Evolutionary conservation across 2,329 filamentous ascomycete species (phyloP).

Genomic region (Phaeosphaeriaceae sp.): DNA sequence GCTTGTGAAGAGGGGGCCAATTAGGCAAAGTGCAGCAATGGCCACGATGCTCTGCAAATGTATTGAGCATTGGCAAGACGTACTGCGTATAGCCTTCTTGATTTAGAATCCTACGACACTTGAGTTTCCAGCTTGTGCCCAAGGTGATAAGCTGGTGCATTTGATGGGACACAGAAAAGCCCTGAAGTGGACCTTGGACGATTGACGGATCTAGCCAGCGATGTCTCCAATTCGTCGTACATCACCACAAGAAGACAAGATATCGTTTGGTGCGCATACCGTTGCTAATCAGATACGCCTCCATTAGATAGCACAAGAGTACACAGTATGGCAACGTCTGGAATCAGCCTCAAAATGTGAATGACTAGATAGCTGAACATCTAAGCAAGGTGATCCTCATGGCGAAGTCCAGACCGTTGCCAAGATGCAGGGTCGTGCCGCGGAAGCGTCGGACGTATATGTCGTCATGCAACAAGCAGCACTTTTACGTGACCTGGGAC

Average conservation of each 20-base stretch:
- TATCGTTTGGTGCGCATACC: neutral
- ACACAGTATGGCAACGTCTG: neutral
- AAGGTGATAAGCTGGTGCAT: neutral
- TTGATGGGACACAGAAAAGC: neutral
- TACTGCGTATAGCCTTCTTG: neutral
- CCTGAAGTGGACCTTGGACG: neutral
- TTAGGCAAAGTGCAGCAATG: too few species aligned
- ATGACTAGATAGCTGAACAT: neutral
- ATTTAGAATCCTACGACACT: neutral
- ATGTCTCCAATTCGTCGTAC: neutral
- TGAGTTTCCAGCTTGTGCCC: neutral
- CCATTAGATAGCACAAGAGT: neutral
- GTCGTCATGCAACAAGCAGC: conserved; percentile 23
- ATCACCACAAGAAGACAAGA: neutral
- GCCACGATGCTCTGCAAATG: neutral
- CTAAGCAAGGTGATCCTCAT: neutral
- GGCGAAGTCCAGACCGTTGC: conserved; percentile 32
- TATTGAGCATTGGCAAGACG: neutral
- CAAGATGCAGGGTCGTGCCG: conserved; percentile 24
- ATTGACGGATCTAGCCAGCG: neutral
- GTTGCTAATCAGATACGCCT: neutral
- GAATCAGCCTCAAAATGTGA: neutral
- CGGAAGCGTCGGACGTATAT: conserved; percentile 11
- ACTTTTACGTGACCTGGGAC: neutral
- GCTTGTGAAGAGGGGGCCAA: too few species aligned